Evolutionary conservation across 2,329 filamentous ascomycete genomes (phyloP), one percentile per base, ranked within the genome.

Genomic region (Leptosphaerulina australis): DNA sequence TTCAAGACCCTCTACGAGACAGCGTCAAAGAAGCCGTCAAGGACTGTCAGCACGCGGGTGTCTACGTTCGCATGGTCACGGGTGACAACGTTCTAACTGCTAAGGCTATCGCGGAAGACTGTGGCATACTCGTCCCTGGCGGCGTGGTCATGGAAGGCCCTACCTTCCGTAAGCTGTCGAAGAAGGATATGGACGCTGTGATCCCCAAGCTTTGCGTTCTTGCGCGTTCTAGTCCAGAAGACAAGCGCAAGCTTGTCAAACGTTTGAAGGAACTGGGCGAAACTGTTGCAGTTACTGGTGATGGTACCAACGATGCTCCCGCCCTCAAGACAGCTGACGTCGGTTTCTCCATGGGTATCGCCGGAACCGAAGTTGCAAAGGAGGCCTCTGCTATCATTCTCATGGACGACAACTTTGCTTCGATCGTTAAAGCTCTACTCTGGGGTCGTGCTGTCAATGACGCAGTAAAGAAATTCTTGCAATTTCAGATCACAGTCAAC

Each of bases 361-460:
- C 88, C 11, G 89, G 89, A 54, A 92, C 89, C 0, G 89, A 92
- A 70, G 88, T 93, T 29, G 89, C 89, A 35, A 92, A 92, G 73
- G 88, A 93, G 72, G 89, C 89, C 1, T 92, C 89, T 6, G 87
- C 88, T 28, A 93, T 93, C 54, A 91, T 93, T 62, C 79, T 93
- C 11, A 91, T 92, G 88, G 89, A 92, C 67, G 89, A 93, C 73
- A 92, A 92, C 75, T 93, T 93, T 73, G 82, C 85, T 21, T 91
- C 88, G n/a, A 93, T 92, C 54, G 87, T 93, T 58, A 91, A 90
- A 73, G 89, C 89, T 11, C 79, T 92, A 60, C 87, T 88, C 61
- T 93, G 89, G 89, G 89, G 89, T 40, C 72, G 73, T 48, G 72
- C 73, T 29, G 73, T 75, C 37, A 75, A 75, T 52, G 73, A 75